These are phyloP conservation scores for Pseudonitzschia pungens DNA, from an alignment of 108 stramenopile genomes.

Conservation along the genomic window DNA sequence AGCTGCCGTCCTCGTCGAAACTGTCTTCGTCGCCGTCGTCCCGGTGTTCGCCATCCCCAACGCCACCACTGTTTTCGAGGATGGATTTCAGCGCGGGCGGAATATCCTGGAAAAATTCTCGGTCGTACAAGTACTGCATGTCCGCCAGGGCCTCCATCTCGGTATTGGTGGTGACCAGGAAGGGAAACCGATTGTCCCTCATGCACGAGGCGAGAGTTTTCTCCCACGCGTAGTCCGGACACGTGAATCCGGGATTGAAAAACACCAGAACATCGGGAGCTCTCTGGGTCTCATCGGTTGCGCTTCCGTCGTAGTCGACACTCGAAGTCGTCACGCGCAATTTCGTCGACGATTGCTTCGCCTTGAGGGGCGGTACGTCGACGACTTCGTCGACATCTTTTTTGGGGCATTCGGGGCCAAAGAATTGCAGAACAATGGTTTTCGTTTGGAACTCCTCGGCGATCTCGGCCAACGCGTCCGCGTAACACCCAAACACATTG, in stretches of 20 bases:
- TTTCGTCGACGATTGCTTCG: slow-evolving; percentile 20
- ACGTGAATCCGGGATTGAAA: slow-evolving; percentile 90
- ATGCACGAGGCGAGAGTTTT: slow-evolving; percentile 43
- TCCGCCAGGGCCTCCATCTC: slow-evolving; percentile 86
- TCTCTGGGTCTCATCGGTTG: slow-evolving; percentile 19
- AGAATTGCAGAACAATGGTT: slow-evolving; percentile 56
- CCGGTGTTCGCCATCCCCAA: slow-evolving; percentile 20
- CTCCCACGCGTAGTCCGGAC: slow-evolving; percentile 85
- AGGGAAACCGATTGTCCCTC: slow-evolving; percentile 48
- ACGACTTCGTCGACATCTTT: slow-evolving; percentile 21
- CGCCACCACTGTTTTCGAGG: slow-evolving; percentile 20
- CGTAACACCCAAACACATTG: slow-evolving; percentile 59
- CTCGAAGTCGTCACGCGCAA: slow-evolving; percentile 26
- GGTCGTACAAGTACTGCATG: slow-evolving; percentile 62
- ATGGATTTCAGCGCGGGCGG: slow-evolving; percentile 42
- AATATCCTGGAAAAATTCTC: slow-evolving; percentile 44
- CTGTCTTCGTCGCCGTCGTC: slow-evolving; percentile 22
- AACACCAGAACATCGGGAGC: slow-evolving; percentile 76
- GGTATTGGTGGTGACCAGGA: slow-evolving; percentile 85
- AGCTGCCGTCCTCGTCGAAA: slow-evolving; percentile 18
- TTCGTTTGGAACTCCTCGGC: slow-evolving; percentile 36
- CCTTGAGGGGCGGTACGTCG: slow-evolving; percentile 40
- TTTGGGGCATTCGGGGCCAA: slow-evolving; percentile 78
- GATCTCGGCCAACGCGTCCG: slow-evolving; percentile 78
- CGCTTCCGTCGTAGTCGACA: slow-evolving; percentile 31